Evolutionary conservation across 2,329 filamentous ascomycete genomes (phyloP).

Genomic region (Hysterium pulicare): DNA sequence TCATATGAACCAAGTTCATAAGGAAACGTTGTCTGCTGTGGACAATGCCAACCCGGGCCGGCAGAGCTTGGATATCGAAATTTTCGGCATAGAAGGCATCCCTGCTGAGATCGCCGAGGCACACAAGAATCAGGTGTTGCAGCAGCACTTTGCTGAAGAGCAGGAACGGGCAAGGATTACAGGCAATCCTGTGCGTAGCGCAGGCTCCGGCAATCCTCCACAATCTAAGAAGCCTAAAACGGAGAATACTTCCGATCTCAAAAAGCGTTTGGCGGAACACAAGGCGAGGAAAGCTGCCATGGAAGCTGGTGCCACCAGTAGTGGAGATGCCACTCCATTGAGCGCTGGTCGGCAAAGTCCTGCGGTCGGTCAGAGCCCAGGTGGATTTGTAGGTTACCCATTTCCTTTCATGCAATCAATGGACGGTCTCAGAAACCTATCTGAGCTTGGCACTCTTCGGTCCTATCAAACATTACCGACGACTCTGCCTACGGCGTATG

Average conservation of each 20-base stretch:
- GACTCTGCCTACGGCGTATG: too few species aligned
- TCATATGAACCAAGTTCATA: slow-evolving; percentile 98
- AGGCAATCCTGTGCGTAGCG: slow-evolving; percentile 70
- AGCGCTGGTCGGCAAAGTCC: slow-evolving; percentile 51
- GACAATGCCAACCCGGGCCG: slow-evolving; percentile 90
- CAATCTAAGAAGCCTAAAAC: slow-evolving; percentile 63
- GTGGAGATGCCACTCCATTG: slow-evolving; percentile 54
- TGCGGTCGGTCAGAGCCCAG: slow-evolving; percentile 51
- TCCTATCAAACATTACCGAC: too few species aligned
- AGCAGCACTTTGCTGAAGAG: slow-evolving; percentile 81
- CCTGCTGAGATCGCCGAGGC: slow-evolving; percentile 78
- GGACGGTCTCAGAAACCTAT: too few species aligned
- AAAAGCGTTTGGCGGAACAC: slow-evolving; percentile 74
- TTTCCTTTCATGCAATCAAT: background rate
- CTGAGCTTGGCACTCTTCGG: too few species aligned
- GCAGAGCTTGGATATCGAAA: slow-evolving; percentile 83
- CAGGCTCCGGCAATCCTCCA: slow-evolving; percentile 42
- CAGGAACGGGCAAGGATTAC: slow-evolving; percentile 77
- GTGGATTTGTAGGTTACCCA: slow-evolving; percentile 56
- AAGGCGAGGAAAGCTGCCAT: slow-evolving; percentile 65
- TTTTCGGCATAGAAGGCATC: slow-evolving; percentile 97
- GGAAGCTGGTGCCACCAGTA: slow-evolving; percentile 32
- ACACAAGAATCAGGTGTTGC: slow-evolving; percentile 82
- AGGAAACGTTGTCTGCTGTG: slow-evolving; percentile 80
- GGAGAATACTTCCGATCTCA: slow-evolving; percentile 70